These are phyloP conservation scores for Alternaria alternata DNA, from an alignment of 2,329 filamentous ascomycete genomes.

Conservation along the genomic window DNA sequence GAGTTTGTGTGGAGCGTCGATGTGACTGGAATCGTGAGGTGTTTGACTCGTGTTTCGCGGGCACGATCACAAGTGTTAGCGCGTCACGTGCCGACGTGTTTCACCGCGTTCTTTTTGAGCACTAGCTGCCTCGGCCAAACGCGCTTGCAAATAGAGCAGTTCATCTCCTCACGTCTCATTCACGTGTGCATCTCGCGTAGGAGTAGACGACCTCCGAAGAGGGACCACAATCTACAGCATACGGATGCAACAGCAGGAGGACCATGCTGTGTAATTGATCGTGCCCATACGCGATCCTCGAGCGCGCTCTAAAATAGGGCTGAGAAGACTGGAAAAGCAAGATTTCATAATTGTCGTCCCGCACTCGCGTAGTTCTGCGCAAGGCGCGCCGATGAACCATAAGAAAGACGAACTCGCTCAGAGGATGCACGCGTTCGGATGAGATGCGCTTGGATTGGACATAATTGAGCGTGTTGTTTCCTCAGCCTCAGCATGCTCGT, in stretches of 20 bases:
- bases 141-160: not conserved
- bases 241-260: not conserved
- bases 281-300: not conserved
- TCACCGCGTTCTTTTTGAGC: not conserved
- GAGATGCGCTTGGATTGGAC: not conserved
- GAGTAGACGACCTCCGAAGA: not conserved
- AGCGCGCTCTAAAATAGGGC: not conserved
- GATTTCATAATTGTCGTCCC: constrained; percentile 1
- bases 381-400: not conserved
- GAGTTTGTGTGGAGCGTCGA: constrained; percentile 2
- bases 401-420: not conserved
- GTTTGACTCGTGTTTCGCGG: constrained; percentile 10
- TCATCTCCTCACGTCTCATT: not conserved
- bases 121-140: not conserved
- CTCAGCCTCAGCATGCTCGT: constrained; percentile 7
- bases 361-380: not conserved
- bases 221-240: not conserved
- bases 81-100: constrained; percentile 22
- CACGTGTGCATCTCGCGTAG: not conserved
- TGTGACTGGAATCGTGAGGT: not conserved
- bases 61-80: constrained; percentile 9
- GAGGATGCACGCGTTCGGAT: not conserved
- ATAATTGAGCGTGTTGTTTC: not conserved
- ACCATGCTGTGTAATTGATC: not conserved
- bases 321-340: constrained; percentile 7